Percentiles rank a stretch among this genome's conserved stretches.
phyloP scores from a whole-genome alignment of 352 stramenopile species.

The Globisporangium irregulare region DNA sequence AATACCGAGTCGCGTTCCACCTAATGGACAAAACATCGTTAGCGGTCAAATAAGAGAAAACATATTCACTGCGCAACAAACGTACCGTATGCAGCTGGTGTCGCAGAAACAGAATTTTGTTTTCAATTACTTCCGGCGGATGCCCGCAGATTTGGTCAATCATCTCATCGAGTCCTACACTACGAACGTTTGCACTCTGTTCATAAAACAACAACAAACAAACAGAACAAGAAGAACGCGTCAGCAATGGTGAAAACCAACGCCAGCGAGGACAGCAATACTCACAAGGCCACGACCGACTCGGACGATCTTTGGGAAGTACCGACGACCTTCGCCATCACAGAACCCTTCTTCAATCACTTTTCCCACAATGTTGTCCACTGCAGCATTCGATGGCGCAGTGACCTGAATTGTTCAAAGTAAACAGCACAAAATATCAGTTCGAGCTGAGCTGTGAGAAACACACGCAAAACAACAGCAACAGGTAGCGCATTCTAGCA shows the following conservation, averaged over 20 bases:
- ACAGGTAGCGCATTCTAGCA: neutral
- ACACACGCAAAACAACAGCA: neutral
- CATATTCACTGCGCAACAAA: neutral
- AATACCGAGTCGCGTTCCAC: constrained; percentile 70
- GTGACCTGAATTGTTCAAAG: constrained; percentile 44
- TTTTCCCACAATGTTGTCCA: constrained; percentile 97
- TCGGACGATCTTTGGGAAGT: constrained; percentile 94
- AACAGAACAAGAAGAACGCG: neutral
- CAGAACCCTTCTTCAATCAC: constrained; percentile 95
- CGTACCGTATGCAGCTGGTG: constrained; percentile 53
- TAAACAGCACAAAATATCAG: neutral
- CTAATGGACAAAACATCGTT: constrained; percentile 21
- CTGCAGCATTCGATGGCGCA: constrained; percentile 93
- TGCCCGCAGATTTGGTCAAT: constrained; percentile 81
- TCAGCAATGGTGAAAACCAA: too few species aligned
- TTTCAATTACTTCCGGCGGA: constrained; percentile 66
- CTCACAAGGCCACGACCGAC: constrained; percentile 84
- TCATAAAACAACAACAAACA: neutral
- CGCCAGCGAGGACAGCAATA: constrained; percentile 1
- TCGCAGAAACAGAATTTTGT: constrained; percentile 48
- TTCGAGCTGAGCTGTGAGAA: neutral
- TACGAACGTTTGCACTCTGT: constrained; percentile 75
- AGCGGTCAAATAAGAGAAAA: neutral
- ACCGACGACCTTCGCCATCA: constrained; percentile 90
- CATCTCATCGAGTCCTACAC: constrained; percentile 80